phyloP scores from a whole-genome alignment of 2,329 filamentous ascomycete genomes.

The Penicillium brasilianum region DNA sequence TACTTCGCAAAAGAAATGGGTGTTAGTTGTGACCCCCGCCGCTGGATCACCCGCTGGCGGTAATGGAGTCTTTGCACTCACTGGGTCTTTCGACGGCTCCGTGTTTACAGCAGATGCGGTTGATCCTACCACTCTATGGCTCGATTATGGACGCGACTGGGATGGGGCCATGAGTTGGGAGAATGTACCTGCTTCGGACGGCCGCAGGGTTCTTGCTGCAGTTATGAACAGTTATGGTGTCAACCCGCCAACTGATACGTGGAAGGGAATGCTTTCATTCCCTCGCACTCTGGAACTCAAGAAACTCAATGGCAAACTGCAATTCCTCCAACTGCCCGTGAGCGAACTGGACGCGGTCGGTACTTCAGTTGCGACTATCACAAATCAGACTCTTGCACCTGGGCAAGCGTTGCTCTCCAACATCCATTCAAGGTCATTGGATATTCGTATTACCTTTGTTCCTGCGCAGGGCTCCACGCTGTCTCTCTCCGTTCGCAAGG shows the following conservation, averaged over 20 bases:
- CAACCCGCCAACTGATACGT: not conserved
- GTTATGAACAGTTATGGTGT: not conserved
- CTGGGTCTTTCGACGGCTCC: not conserved
- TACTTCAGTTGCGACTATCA: not conserved
- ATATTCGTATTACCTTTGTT: not conserved
- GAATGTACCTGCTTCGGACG: not conserved
- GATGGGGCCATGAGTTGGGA: not conserved
- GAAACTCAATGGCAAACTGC: constrained; percentile 5
- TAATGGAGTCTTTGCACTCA: not conserved
- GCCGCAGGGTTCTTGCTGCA: not conserved
- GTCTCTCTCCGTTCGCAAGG: not conserved
- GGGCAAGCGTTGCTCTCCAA: not conserved
- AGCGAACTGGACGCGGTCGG: not conserved
- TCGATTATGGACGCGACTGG: not conserved
- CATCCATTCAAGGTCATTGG: not conserved
- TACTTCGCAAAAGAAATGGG: not conserved
- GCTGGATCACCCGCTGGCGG: not conserved
- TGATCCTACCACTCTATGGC: not conserved
- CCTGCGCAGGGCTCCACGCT: not conserved
- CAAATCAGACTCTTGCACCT: not conserved
- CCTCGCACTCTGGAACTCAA: constrained; percentile 19
- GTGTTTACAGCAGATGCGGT: not conserved
- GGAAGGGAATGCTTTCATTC: constrained; percentile 21
- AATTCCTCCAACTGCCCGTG: constrained; percentile 20
- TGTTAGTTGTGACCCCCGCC: not conserved